These are phyloP conservation scores for Ilyonectria sp. DNA, from an alignment of 2,329 filamentous ascomycete genomes.

Conservation along the genomic window DNA sequence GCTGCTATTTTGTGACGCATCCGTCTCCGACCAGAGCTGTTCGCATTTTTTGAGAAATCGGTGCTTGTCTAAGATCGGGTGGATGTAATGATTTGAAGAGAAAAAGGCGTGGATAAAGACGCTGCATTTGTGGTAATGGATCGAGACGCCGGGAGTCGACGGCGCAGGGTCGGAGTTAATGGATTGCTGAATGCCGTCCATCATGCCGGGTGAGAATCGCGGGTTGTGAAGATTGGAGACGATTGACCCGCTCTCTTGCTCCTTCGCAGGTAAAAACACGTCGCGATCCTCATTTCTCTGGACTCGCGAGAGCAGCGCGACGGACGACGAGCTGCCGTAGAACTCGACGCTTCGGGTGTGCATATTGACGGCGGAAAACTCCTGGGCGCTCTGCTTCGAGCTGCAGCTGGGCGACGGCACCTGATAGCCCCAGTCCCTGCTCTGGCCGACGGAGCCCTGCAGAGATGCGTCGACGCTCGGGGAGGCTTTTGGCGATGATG, in stretches of 20 bases:
- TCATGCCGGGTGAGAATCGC: slow-evolving; percentile 54
- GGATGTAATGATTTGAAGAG: slow-evolving; percentile 63
- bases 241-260: slow-evolving; percentile 52
- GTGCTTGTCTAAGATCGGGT: slow-evolving; percentile 63
- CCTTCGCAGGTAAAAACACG: slow-evolving; percentile 14
- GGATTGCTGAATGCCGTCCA: slow-evolving; percentile 16
- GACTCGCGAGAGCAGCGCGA: slow-evolving; percentile 60
- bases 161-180: slow-evolving; percentile 12
- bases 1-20: slow-evolving; percentile 44
- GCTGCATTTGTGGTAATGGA: slow-evolving; percentile 60
- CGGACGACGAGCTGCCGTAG: slow-evolving; percentile 61
- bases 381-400: slow-evolving; percentile 47
- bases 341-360: slow-evolving; percentile 64
- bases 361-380: slow-evolving; percentile 60
- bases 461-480: slow-evolving; percentile 38
- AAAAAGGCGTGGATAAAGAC: slow-evolving; percentile 64
- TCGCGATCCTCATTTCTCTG: slow-evolving; percentile 45
- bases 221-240: slow-evolving; percentile 63
- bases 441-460: slow-evolving; percentile 1
- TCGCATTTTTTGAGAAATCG: slow-evolving; percentile 60
- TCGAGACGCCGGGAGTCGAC: slow-evolving; percentile 32
- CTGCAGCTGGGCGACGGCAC: slow-evolving; percentile 23
- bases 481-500: slow-evolving; percentile 14
- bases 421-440: slow-evolving; percentile 16
- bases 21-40: slow-evolving; percentile 22